Evolutionary conservation across 2,329 filamentous ascomycete species (phyloP).

Genomic region (Cytospora schulzeri): DNA sequence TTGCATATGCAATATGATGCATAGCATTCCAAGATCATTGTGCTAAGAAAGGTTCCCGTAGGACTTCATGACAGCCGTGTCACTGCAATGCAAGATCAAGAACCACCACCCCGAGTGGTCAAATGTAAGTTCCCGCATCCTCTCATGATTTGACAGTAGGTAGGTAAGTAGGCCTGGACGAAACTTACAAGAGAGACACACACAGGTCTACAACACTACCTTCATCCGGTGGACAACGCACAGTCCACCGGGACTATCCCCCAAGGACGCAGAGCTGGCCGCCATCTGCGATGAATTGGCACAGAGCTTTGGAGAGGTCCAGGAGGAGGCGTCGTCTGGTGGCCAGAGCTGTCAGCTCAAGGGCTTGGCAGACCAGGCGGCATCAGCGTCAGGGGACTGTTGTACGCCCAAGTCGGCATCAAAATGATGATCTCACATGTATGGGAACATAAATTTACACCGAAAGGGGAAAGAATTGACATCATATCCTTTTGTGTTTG

Average conservation of each 20-base stretch:
- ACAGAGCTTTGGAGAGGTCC: slow-evolving; percentile 56
- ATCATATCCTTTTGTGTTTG: slow-evolving; percentile 15
- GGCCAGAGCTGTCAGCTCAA: slow-evolving; percentile 40
- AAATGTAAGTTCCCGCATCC: slow-evolving; percentile 53
- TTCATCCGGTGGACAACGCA: slow-evolving; percentile 77
- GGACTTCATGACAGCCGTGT: slow-evolving; percentile 76
- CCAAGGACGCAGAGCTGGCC: slow-evolving; percentile 65
- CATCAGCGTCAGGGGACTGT: slow-evolving; percentile 53
- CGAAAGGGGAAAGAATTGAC: not conserved
- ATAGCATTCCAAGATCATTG: not conserved
- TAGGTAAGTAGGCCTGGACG: not conserved
- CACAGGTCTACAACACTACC: slow-evolving; percentile 68
- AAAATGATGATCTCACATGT: not conserved
- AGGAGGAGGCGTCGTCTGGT: slow-evolving; percentile 29
- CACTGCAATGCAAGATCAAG: slow-evolving; percentile 65
- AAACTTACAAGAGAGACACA: slow-evolving; percentile 36
- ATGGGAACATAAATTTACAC: not conserved
- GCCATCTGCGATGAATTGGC: slow-evolving; percentile 63
- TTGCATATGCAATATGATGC: not conserved
- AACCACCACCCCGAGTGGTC: slow-evolving; percentile 79
- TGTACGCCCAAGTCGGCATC: slow-evolving; percentile 45
- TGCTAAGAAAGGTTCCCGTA: slow-evolving; percentile 37
- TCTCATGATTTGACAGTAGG: not conserved
- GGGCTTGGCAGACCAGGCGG: slow-evolving; percentile 50
- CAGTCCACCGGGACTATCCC: slow-evolving; percentile 64